phyloP scores from a whole-genome alignment of 2,329 filamentous ascomycete genomes.

The Exophiala lecanii-corni region DNA sequence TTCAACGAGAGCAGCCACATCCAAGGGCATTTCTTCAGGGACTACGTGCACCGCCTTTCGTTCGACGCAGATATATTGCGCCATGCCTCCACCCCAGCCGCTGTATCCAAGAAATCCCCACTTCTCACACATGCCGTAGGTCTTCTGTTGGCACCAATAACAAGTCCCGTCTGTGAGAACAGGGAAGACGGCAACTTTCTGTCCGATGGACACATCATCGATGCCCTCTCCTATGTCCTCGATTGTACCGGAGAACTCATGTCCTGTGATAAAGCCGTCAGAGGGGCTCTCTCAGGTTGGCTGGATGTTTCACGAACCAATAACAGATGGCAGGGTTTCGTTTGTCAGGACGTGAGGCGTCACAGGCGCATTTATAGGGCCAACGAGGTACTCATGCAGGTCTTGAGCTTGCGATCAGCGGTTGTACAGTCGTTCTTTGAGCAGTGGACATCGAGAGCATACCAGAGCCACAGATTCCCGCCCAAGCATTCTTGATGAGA shows the following conservation, averaged over 20 bases:
- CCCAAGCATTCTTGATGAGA: constrained; percentile 15
- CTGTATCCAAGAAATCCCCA: constrained; percentile 3
- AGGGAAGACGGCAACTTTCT: neutral
- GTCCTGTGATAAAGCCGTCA: constrained; percentile 29
- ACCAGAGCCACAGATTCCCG: constrained; percentile 25
- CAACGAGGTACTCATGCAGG: neutral
- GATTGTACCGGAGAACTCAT: constrained; percentile 48
- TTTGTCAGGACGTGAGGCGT: constrained; percentile 48
- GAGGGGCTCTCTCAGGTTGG: neutral
- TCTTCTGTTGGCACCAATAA: constrained; percentile 15
- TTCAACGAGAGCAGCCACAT: constrained; percentile 4
- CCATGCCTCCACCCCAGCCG: constrained; percentile 7
- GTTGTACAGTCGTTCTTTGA: constrained; percentile 40
- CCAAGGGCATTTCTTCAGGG: constrained; percentile 3
- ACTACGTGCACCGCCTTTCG: neutral
- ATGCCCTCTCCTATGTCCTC: constrained; percentile 5
- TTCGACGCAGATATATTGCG: constrained; percentile 1
- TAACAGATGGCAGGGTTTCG: constrained; percentile 45
- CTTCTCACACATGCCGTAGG: neutral
- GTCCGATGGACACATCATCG: neutral
- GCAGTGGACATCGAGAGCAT: no score
- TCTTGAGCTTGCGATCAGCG: constrained; percentile 29
- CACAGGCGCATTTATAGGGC: constrained; percentile 41
- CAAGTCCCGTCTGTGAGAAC: constrained; percentile 1
- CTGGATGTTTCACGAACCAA: constrained; percentile 27